phyloP scores from a whole-genome alignment of 352 stramenopile species.

The Nothophytophthora sp. region DNA sequence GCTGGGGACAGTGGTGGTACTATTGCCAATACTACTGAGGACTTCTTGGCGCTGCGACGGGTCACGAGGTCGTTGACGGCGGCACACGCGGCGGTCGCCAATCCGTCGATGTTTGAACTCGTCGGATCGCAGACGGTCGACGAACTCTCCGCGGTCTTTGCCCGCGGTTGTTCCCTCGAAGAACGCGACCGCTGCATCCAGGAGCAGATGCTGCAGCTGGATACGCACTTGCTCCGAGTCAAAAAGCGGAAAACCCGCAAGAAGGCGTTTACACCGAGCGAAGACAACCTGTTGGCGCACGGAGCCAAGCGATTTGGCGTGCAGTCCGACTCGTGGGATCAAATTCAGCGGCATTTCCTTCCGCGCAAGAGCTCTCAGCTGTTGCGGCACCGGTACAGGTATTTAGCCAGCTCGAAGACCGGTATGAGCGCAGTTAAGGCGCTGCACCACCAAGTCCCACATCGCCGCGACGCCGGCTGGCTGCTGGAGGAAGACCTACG shows the following conservation, averaged over 20 bases:
- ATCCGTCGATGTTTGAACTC: conserved; percentile 89
- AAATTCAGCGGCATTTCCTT: conserved; percentile 69
- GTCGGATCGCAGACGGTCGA: conserved; percentile 65
- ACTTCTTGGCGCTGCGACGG: conserved; percentile 42
- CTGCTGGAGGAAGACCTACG: conserved; percentile 82
- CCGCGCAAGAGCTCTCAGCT: conserved; percentile 50
- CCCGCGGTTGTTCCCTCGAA: conserved; percentile 37
- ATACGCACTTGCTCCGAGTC: conserved; percentile 63
- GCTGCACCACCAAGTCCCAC: conserved; percentile 42
- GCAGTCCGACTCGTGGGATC: conserved; percentile 48
- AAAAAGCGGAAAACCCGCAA: conserved; percentile 44
- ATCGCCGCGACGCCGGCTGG: conserved; percentile 49
- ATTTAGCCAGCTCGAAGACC: conserved; percentile 64
- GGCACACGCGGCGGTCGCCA: conserved; percentile 72
- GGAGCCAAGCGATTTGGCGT: conserved; percentile 67
- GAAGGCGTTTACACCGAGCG: conserved; percentile 50
- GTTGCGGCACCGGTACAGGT: conserved; percentile 69
- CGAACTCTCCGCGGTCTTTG: conserved; percentile 51
- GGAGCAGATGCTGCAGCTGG: conserved; percentile 66
- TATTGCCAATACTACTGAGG: conserved; percentile 13
- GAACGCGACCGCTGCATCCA: conserved; percentile 57
- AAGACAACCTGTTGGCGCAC: conserved; percentile 71
- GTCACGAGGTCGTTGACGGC: conserved; percentile 81
- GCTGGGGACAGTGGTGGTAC: conserved; percentile 2
- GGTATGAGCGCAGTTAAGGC: conserved; percentile 62